phyloP scores from a whole-genome alignment of 192 early-diverging fungal genomes.

The Backusella tuberculispora region DNA sequence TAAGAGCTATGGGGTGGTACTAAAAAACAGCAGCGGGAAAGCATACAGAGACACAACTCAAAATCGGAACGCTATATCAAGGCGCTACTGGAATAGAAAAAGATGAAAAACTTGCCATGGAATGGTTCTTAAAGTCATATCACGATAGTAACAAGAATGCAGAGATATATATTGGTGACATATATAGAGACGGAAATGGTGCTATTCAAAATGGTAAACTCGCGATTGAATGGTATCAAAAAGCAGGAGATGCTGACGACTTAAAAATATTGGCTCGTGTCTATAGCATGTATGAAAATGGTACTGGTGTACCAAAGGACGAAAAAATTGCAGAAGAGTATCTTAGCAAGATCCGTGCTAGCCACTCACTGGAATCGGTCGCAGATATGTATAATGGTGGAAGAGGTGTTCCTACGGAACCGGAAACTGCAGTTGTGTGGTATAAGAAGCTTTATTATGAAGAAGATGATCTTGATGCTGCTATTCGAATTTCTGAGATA shows the following conservation, averaged over 20 bases:
- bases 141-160: not conserved
- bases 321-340: not conserved
- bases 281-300: not conserved
- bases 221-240: no score
- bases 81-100: not conserved
- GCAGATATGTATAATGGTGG: no score
- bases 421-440: not conserved
- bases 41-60: not conserved
- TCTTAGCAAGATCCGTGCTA: no score
- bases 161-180: not conserved
- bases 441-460: not conserved
- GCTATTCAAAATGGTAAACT: not conserved
- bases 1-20: not conserved
- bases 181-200: not conserved
- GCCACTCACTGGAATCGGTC: not conserved
- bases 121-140: not conserved
- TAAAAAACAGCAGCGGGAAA: not conserved
- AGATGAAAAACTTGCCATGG: not conserved
- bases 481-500: not conserved
- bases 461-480: not conserved
- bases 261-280: not conserved
- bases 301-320: not conserved
- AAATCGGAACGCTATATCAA: no score
- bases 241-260: not conserved
- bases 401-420: no score